Percentiles rank a stretch among this genome's conserved stretches.
These are phyloP conservation scores for Myxozyma neglecta DNA, from an alignment of 805 yeast genomes.

Conservation along the genomic window DNA sequence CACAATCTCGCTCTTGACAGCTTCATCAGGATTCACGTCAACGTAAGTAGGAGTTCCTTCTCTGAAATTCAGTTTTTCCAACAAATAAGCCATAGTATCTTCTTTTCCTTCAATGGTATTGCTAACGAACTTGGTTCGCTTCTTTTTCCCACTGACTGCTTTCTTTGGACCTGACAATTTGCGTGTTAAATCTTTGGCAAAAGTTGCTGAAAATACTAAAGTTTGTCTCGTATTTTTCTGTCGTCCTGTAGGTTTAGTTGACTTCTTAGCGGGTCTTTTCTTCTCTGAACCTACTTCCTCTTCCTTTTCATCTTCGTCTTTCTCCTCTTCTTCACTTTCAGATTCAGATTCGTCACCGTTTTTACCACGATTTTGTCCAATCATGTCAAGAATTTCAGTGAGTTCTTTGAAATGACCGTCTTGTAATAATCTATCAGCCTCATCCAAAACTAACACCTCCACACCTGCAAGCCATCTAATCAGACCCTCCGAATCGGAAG, in stretches of 20 bases:
- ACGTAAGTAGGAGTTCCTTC: slow-evolving; percentile 65
- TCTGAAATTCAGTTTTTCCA: slow-evolving; percentile 69
- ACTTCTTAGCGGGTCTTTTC: neutral
- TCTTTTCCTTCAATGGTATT: slow-evolving; percentile 40
- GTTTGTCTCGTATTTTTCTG: slow-evolving; percentile 59
- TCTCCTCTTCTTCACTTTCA: slow-evolving; percentile 42
- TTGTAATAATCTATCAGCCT: slow-evolving; percentile 91
- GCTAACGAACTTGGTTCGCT: slow-evolving; percentile 22
- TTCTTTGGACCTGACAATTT: slow-evolving; percentile 55
- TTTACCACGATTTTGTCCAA: slow-evolving; percentile 48
- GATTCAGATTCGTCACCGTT: slow-evolving; percentile 36
- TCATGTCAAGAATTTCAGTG: slow-evolving; percentile 69
- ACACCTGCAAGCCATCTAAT: slow-evolving; percentile 47
- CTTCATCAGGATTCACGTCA: slow-evolving; percentile 84
- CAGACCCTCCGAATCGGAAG: slow-evolving; percentile 51
- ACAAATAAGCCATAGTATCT: slow-evolving; percentile 64
- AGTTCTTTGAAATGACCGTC: slow-evolving; percentile 96
- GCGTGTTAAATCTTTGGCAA: slow-evolving; percentile 75
- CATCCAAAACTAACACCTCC: slow-evolving; percentile 73
- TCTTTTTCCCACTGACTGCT: slow-evolving; percentile 33
- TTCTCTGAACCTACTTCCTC: slow-evolving; percentile 26
- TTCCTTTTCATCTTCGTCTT: slow-evolving; percentile 29
- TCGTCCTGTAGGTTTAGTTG: neutral
- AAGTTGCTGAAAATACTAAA: slow-evolving; percentile 92
- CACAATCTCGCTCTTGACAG: slow-evolving; percentile 68